Evolutionary conservation across 805 yeast genomes (phyloP), one percentile per base, ranked within the genome.

Genomic region (Clavispora fructus): DNA sequence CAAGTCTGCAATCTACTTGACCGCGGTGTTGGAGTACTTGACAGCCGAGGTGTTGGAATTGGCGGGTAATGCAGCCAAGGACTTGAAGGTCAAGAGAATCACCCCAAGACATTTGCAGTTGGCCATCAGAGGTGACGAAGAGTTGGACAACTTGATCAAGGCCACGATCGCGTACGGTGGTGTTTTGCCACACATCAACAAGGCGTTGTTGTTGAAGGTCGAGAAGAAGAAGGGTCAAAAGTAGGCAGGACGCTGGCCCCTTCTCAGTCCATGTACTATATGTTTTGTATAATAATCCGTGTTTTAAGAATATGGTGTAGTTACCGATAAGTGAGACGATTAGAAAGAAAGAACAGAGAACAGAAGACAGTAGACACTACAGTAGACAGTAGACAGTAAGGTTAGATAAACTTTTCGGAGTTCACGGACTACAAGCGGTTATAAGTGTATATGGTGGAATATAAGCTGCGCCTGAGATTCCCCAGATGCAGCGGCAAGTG

Each of bases 1-100:
- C 70, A 85, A 71, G 70, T 77, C 97, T 38, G 98, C 99, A 42
- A 92, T 61, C 45, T 61, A 61, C 55, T 58, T 61, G 53, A 61
- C 65, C 14, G 65, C 65, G 0, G 65, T 61, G 35, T 60, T 61
- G 51, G 65, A 61, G 41, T 61, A 61, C 41, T 58, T 61, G 53
- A 61, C 65, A 6, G 65, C 65, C 38, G 65, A 61, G 43, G 65
- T 61, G 32, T 61, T 61, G 55, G 65, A 61, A 39, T 61, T 61
- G 61, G 65, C 65, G 3, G 65, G 65, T 14, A 61, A 61, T 28
- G 65, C 65, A 7, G 65, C 65, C 50, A 61, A 61, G 53, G 65
- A 61, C 54, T 57, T 61, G 58, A 61, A 61, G 56, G 65, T 61
- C 51, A 61, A 61, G 61, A 56, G 65, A 54, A 61, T 61, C 52